Conservation (phyloP, 352 stramenopile species). For the Phytophthora aleatoria region DNA sequence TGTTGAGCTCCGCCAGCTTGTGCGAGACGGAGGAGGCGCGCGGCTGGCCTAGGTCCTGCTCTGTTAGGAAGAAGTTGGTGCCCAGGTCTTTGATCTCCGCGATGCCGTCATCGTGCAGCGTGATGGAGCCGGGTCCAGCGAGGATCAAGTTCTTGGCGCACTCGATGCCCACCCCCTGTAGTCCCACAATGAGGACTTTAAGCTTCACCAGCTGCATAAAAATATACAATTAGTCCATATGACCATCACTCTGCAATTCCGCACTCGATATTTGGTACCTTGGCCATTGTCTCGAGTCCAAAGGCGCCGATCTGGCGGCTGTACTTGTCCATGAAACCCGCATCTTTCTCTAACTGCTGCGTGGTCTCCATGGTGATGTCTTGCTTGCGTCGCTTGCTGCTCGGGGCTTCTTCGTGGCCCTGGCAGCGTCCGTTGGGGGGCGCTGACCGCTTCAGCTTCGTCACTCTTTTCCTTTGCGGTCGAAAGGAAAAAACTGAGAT, state of each 20-base stretch:
- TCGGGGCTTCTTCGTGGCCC: conserved; percentile 32
- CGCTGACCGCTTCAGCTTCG: conserved; percentile 38
- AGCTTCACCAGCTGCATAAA: conserved; percentile 70
- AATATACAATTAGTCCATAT: conserved; percentile 10
- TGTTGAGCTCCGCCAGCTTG: conserved; percentile 92
- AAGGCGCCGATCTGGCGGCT: conserved; percentile 93
- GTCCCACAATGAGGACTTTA: conserved; percentile 84
- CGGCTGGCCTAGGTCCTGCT: conserved; percentile 77
- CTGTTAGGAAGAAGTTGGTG: conserved; percentile 93
- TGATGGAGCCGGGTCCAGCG: conserved; percentile 87
- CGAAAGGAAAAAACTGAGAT: conserved; percentile 31
- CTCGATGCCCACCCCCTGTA: conserved; percentile 90
- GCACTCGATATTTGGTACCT: conserved; percentile 47
- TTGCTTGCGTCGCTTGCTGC: conserved; percentile 31
- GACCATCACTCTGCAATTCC: conserved; percentile 32
- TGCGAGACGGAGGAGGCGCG: conserved; percentile 65
- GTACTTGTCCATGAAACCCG: conserved; percentile 94
- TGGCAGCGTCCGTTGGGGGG: conserved; percentile 28
- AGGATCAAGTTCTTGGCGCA: conserved; percentile 94
- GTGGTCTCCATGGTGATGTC: conserved; percentile 52
- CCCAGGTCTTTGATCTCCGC: conserved; percentile 89
- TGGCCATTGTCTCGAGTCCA: conserved; percentile 92
- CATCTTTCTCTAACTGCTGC: conserved; percentile 81
- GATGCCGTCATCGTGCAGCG: conserved; percentile 80
- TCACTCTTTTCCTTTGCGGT: conserved; percentile 25